Evolutionary conservation across 1,284 basidiomycete genomes (phyloP).

Genomic region (Abortiporus biennis): DNA sequence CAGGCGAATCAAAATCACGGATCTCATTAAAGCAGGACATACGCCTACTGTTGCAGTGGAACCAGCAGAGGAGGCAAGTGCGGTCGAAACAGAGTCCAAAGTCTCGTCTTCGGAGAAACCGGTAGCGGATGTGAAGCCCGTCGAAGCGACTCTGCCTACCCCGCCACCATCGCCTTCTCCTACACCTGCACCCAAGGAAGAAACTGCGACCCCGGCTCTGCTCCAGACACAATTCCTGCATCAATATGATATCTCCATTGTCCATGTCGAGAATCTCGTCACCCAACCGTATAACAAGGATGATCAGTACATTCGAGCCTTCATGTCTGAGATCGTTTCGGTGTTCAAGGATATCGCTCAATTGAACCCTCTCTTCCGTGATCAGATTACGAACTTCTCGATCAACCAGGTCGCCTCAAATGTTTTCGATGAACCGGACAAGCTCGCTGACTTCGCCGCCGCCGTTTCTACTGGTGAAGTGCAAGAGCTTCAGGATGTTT

Average conservation of each 20-base stretch:
- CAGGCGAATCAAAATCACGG: conserved; percentile 86
- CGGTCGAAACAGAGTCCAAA: conserved; percentile 3
- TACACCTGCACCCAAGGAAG: conserved; percentile 1
- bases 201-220: conserved; percentile 33
- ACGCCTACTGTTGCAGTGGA: conserved; percentile 39
- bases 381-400: conserved; percentile 96
- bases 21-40: conserved; percentile 70
- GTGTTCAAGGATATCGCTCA: conserved; percentile 99
- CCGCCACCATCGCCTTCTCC: conserved; percentile 27
- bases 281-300: conserved; percentile 89
- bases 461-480: conserved; percentile 93
- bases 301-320: conserved; percentile 90
- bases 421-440: conserved; percentile 98
- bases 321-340: conserved; percentile 95
- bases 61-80: conserved; percentile 28
- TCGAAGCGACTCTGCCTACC: conserved; percentile 34
- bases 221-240: conserved; percentile 90
- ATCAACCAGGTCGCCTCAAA: conserved; percentile 96
- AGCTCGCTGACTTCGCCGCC: conserved; percentile 96
- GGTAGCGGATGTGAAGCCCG: not conserved
- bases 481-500: conserved; percentile 88
- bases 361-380: conserved; percentile 95
- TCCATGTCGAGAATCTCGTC: conserved; percentile 81
- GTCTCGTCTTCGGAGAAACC: conserved; percentile 7
- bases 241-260: conserved; percentile 85